Evolutionary conservation across 2,329 filamentous ascomycete species (phyloP).

Genomic region (Fusarium pininemorale): DNA sequence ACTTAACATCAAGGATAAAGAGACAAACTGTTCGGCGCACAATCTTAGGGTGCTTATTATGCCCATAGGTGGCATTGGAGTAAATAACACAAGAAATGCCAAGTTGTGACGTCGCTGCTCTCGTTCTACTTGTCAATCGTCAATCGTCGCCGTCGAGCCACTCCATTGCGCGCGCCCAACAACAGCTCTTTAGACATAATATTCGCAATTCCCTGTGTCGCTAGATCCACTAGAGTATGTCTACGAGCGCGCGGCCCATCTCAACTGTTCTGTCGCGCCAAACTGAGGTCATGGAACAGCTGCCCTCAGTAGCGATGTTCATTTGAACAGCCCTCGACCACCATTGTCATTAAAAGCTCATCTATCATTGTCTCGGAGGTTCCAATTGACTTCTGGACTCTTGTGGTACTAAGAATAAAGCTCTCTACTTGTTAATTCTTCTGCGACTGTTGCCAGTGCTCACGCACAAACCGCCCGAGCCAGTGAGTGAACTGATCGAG

Average conservation of each 20-base stretch:
- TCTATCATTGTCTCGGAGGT: not conserved
- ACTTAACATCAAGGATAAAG: not conserved
- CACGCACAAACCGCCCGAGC: not conserved
- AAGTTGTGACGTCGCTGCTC: not conserved
- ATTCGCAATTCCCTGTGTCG: fast-evolving
- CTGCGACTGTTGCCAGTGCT: not conserved
- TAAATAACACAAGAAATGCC: not conserved
- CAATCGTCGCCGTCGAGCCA: not conserved
- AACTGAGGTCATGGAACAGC: not conserved
- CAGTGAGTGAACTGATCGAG: not conserved
- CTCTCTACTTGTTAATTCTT: fast-evolving
- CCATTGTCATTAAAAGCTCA: too few relatives aligned
- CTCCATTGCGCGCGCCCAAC: not conserved
- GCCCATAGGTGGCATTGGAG: fast-evolving
- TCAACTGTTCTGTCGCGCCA: fast-evolving
- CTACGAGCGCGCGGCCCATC: fast-evolving
- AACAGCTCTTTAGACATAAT: fast-evolving
- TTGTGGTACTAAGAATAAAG: fast-evolving
- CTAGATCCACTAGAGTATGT: fast-evolving
- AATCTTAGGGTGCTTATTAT: fast-evolving
- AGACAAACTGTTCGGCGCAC: not conserved
- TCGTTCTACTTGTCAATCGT: not conserved
- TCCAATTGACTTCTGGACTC: fast-evolving
- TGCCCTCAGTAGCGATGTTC: not conserved
- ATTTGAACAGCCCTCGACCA: not conserved